Evolutionary conservation across 805 yeast genomes (phyloP).

Genomic region (Lipomyces oligophaga): DNA sequence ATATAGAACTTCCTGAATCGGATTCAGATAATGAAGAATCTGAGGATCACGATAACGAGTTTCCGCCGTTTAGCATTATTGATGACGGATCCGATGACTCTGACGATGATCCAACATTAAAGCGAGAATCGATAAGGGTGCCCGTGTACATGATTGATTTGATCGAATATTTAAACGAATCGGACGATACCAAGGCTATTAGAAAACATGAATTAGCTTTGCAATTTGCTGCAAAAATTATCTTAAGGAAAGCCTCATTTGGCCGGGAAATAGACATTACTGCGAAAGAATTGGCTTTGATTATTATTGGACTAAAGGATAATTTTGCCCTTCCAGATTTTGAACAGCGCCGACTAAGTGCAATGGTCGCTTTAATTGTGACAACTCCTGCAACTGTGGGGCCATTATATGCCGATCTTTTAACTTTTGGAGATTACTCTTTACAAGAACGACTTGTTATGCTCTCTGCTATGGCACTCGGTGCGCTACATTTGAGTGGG

Average conservation of each 20-base stretch:
- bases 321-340: slow-evolving; percentile 55
- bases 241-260: slow-evolving; percentile 58
- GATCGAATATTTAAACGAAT: slow-evolving; percentile 50
- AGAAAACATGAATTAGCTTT: slow-evolving; percentile 52
- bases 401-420: slow-evolving; percentile 38
- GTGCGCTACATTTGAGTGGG: slow-evolving; percentile 58
- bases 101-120: slow-evolving; percentile 50
- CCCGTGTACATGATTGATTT: slow-evolving; percentile 76
- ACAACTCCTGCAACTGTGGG: slow-evolving; percentile 48
- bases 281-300: slow-evolving; percentile 50
- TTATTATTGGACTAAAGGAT: slow-evolving; percentile 54
- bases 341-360: slow-evolving; percentile 60
- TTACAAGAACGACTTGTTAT: slow-evolving; percentile 71
- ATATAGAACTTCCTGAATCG: background rate
- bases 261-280: slow-evolving; percentile 60
- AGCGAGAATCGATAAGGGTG: slow-evolving; percentile 38
- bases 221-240: slow-evolving; percentile 52
- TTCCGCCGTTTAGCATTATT: slow-evolving; percentile 31
- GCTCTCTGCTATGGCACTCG: slow-evolving; percentile 62
- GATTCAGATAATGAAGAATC: slow-evolving; percentile 17
- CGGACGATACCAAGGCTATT: slow-evolving; percentile 43
- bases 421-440: slow-evolving; percentile 67
- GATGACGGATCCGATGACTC: slow-evolving; percentile 48
- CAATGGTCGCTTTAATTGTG: slow-evolving; percentile 61
- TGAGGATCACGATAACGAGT: slow-evolving; percentile 37